Conservation (phyloP, 495 filamentous ascomycete genomes). For the Aspergillus heteromorphus region DNA sequence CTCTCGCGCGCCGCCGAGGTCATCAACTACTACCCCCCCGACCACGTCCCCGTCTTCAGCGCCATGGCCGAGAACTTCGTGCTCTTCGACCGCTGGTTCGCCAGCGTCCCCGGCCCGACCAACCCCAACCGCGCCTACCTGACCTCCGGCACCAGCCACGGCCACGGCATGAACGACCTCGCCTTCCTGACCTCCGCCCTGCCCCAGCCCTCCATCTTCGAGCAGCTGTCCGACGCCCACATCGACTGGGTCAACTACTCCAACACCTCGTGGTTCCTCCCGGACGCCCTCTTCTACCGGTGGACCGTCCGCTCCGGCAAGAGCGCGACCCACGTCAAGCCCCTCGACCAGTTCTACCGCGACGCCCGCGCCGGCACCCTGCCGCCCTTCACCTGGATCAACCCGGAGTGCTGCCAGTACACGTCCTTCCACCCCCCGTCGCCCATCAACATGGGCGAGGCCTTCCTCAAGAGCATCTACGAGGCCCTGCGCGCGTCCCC, state of each 20-base stretch:
- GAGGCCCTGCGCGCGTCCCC: constrained; percentile 42
- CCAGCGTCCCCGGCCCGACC: constrained; percentile 42
- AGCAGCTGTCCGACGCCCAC: constrained; percentile 37
- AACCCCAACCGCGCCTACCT: constrained; percentile 47
- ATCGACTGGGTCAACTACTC: constrained; percentile 49
- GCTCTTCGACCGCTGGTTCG: constrained; percentile 47
- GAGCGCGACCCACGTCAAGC: constrained; percentile 26
- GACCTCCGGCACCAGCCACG: constrained; percentile 44
- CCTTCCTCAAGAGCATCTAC: constrained; percentile 47
- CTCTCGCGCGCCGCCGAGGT: constrained; percentile 37
- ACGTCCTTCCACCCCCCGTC: constrained; percentile 46
- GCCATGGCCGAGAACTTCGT: constrained; percentile 45
- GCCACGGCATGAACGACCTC: constrained; percentile 43
- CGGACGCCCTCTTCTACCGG: constrained; percentile 33
- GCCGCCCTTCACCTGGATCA: constrained; percentile 46
- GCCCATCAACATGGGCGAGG: constrained; percentile 44
- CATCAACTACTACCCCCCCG: constrained; percentile 46
- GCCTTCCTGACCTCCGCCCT: constrained; percentile 37
- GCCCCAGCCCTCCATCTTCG: constrained; percentile 44
- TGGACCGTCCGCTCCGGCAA: constrained; percentile 36
- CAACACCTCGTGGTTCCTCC: constrained; percentile 34
- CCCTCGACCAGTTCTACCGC: constrained; percentile 31
- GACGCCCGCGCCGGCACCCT: constrained; percentile 38
- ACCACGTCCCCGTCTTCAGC: constrained; percentile 41
- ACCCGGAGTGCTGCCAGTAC: constrained; percentile 48